Conservation (phyloP, 129 eudicot genomes). For the Artemisia tridentata region DNA sequence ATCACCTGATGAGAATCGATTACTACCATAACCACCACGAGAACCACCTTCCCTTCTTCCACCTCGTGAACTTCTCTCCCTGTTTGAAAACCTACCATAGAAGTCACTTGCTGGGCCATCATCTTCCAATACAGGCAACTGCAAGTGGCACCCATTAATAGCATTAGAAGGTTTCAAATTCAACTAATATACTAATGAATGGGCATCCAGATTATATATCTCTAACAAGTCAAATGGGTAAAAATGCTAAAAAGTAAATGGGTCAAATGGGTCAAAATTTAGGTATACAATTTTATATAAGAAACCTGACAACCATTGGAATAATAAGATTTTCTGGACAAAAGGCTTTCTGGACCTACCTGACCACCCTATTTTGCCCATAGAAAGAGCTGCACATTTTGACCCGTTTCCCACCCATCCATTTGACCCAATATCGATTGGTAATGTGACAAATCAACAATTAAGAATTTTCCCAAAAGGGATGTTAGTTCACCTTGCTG, state of each 20-base stretch:
- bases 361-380: neutral
- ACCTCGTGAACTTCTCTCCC: constrained; percentile 49
- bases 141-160: constrained; percentile 19
- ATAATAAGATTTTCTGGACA: neutral
- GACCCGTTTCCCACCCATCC: neutral
- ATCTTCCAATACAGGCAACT: constrained; percentile 89
- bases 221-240: neutral
- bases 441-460: neutral
- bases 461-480: neutral
- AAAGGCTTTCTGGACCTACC: neutral
- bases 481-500: constrained; percentile 48
- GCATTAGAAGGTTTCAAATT: too few species aligned
- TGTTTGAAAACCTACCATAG: constrained; percentile 79
- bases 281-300: neutral
- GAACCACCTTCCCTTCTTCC: constrained; percentile 61
- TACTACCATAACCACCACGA: constrained; percentile 35
- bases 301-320: too few species aligned
- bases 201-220: neutral
- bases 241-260: neutral
- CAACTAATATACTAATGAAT: too few species aligned
- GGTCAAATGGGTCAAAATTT: neutral
- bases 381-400: neutral
- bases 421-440: neutral
- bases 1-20: constrained; percentile 45
- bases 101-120: constrained; percentile 71